Evolutionary conservation across 331 rosid genomes (phyloP), one percentile per base, ranked within the genome.

Genomic region (Stylosanthes scabra): DNA sequence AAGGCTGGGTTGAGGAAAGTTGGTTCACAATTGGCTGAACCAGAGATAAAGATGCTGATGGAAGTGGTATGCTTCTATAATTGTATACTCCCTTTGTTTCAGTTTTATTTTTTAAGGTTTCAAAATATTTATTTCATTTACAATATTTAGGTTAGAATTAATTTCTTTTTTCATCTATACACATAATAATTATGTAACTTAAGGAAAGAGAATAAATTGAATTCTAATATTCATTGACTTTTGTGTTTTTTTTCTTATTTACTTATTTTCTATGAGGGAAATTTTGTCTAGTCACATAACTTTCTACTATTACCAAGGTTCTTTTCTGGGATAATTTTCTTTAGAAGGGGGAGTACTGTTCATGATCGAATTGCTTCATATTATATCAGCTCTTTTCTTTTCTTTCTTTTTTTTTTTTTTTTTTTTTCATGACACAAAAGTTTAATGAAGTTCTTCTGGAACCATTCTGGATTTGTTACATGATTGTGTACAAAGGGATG

Each of bases 21-120:
- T 59, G 98, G 98, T 72, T 93, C 98, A 52, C 93, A 93, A 76
- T 83, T 93, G 91, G 98, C 89, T 47, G 98, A 93, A 80, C 93
- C 96, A 31, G 98, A 93, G 88, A 86, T 93, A 77, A 93, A 87
- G 89, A 88, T 93, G 98, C 89, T 93, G 75, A 90, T 93, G 97
- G 98, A 93, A 93, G 98, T 90, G 93, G 98, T 93, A 82, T 37
- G 81, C 44, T 81, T 75, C 62, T 67, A 77, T 25, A 47, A 7
- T 20, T 71, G 5, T 59, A 25, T 15, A 13, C 5, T 31, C 37
- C 37, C 37, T 31, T 31, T 31, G 37, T 31, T 31, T 31, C 37
- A 31, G 37, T 31, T 31, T 31, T 31, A 31, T 31, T 31, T 31
- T 31, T 31, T 31, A 31, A 31, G 37, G 37, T 31, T 31, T 31